A percentile compares a stretch with the other conserved stretches of the same genome.
Evolutionary conservation across 1,139 yeast genomes (phyloP).

Genomic region (Yamadazyma buinensis): DNA sequence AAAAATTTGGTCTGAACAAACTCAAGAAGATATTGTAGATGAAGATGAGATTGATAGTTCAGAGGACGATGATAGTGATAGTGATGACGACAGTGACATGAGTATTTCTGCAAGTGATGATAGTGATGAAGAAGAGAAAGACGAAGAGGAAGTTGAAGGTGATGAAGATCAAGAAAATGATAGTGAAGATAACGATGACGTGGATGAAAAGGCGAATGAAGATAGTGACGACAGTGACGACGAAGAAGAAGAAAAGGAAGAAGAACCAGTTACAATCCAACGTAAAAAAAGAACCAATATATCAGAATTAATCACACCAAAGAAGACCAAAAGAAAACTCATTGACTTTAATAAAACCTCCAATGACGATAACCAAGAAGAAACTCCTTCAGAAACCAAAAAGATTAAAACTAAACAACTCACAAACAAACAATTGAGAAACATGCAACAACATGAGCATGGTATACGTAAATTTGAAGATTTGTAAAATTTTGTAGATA

Average conservation of each 20-base stretch:
- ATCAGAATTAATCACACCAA: neutral
- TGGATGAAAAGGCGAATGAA: conserved; percentile 8
- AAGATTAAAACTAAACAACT: conserved; percentile 32
- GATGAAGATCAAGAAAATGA: conserved; percentile 11
- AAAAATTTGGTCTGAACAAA: conserved; percentile 63
- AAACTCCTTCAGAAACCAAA: conserved; percentile 17
- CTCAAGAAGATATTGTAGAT: conserved; percentile 15
- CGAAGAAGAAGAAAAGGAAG: conserved; percentile 18
- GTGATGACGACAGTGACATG: conserved; percentile 10
- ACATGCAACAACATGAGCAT: conserved; percentile 53
- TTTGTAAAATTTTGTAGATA: conserved; percentile 23
- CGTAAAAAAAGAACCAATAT: conserved; percentile 14
- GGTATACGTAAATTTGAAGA: conserved; percentile 71
- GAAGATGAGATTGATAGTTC: conserved; percentile 13
- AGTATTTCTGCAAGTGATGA: conserved; percentile 13
- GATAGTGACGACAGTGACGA: conserved; percentile 13
- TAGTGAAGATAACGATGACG: conserved; percentile 4
- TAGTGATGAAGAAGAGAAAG: conserved; percentile 11
- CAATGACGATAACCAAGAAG: conserved; percentile 6
- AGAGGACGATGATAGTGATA: conserved; percentile 12
- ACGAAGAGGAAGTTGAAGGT: conserved; percentile 11
- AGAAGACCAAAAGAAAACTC: conserved; percentile 16
- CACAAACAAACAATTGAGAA: conserved; percentile 44
- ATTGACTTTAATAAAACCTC: conserved; percentile 19
- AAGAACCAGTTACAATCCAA: conserved; percentile 13